A percentile compares a stretch with the other conserved stretches of the same genome.
These are phyloP conservation scores for Castanea sativa DNA, from an alignment of 306 rosid genomes.

Conservation along the genomic window DNA sequence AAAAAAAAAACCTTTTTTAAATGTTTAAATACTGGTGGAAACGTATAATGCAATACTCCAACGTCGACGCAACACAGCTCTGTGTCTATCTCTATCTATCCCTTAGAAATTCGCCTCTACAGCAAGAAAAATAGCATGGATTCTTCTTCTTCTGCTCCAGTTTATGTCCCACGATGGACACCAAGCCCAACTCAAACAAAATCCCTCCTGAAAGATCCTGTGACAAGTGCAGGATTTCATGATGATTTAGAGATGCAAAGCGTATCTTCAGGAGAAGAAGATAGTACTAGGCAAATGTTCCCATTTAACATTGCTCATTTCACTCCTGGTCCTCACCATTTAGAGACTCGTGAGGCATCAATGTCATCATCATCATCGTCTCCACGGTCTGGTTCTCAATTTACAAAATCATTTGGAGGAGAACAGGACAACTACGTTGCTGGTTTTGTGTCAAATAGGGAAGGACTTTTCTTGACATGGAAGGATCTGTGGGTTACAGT, in stretches of 20 bases:
- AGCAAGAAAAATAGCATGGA: no score
- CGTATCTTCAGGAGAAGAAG: slow-evolving; percentile 5
- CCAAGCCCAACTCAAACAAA: slow-evolving; percentile 5
- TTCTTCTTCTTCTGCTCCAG: no score
- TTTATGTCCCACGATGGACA: slow-evolving; percentile 22
- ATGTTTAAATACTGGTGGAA: no score
- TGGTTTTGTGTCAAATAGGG: background rate
- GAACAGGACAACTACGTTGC: background rate
- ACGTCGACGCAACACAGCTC: no score
- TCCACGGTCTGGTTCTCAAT: background rate
- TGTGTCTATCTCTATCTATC: no score
- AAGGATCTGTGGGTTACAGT: slow-evolving; percentile 33
- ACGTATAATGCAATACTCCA: no score
- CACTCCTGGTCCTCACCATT: background rate
- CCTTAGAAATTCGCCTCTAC: no score
- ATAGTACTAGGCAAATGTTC: background rate
- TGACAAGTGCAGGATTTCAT: background rate
- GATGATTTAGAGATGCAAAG: background rate
- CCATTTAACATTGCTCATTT: slow-evolving; percentile 20
- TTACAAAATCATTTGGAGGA: background rate
- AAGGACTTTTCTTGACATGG: slow-evolving; percentile 28
- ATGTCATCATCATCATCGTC: background rate
- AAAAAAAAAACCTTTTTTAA: no score
- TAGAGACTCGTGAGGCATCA: background rate
- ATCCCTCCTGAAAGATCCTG: background rate